Percentiles rank a stretch among this genome's conserved stretches.
Evolutionary conservation across 345 rosid species (phyloP).

Genomic region (Arabidopsis thaliana): DNA sequence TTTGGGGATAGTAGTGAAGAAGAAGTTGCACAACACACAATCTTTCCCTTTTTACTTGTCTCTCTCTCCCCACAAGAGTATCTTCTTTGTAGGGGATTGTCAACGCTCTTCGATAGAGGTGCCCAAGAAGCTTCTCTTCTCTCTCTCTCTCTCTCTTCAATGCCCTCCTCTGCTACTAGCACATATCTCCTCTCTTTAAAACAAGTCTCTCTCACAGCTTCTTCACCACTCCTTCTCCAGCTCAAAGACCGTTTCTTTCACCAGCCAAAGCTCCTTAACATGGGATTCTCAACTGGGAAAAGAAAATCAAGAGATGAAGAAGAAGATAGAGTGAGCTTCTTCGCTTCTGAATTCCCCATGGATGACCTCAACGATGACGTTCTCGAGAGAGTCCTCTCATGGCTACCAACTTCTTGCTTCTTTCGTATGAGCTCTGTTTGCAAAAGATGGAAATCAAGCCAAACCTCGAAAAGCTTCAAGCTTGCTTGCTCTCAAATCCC

Average conservation of each 20-base stretch:
- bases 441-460: conserved; percentile 82
- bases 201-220: conserved; percentile 14
- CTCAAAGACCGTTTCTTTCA: not conserved
- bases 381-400: conserved; percentile 81
- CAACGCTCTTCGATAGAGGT: conserved; percentile 66
- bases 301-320: conserved; percentile 57
- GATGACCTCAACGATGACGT: conserved; percentile 78
- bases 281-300: conserved; percentile 50
- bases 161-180: not conserved
- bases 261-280: conserved; percentile 20
- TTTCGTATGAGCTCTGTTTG: conserved; percentile 72
- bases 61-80: conserved; percentile 34
- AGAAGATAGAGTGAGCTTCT: not conserved
- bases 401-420: conserved; percentile 78
- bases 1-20: conserved; percentile 1
- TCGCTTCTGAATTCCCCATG: conserved; percentile 50
- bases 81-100: conserved; percentile 49
- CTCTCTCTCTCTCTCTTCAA: conserved; percentile 25
- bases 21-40: conserved; percentile 34
- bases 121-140: conserved; percentile 65
- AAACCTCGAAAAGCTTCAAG: conserved; percentile 71
- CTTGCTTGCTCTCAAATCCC: conserved; percentile 77
- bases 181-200: conserved; percentile 45
- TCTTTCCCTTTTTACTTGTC: conserved; percentile 17
- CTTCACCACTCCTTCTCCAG: conserved; percentile 8